These are phyloP conservation scores for Gastroboletus turbinatus DNA, from an alignment of 1,284 basidiomycete species.

Conservation along the genomic window DNA sequence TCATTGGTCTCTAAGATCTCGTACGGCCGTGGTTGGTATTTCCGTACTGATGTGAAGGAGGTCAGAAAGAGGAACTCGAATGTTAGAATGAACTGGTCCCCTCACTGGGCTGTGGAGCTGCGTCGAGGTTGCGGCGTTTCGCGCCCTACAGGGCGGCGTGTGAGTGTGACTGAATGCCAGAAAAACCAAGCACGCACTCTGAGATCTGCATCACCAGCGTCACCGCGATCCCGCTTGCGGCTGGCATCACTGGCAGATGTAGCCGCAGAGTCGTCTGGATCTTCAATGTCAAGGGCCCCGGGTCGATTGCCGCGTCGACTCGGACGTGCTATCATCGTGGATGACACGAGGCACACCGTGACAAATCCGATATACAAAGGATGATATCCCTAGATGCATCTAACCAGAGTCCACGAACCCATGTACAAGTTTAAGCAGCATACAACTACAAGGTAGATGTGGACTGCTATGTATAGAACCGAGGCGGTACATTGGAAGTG, in stretches of 20 bases:
- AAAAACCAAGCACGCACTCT: conserved; percentile 16
- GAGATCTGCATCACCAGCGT: conserved; percentile 9
- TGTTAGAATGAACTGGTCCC: neutral
- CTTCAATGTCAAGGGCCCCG: conserved; percentile 32
- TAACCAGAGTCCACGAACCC: conserved; percentile 16
- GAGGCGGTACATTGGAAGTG: conserved; percentile 12
- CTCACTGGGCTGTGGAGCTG: conserved; percentile 20
- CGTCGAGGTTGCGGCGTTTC: conserved; percentile 33
- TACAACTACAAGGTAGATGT: conserved; percentile 12
- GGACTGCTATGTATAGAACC: conserved; percentile 1
- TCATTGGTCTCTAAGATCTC: conserved; percentile 33
- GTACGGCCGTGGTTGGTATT: conserved; percentile 26
- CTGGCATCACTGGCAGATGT: conserved; percentile 24
- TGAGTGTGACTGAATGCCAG: neutral
- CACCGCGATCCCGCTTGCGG: conserved; percentile 29
- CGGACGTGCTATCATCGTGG: conserved; percentile 12
- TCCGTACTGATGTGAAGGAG: conserved; percentile 15
- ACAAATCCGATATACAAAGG: conserved; percentile 2
- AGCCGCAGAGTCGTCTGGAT: conserved; percentile 24
- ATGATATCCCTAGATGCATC: conserved; percentile 14
- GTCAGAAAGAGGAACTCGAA: neutral
- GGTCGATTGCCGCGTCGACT: conserved; percentile 32
- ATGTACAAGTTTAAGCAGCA: conserved; percentile 12
- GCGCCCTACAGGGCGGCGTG: conserved; percentile 7
- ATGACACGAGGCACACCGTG: no score